These are phyloP conservation scores for Aspergillus bridgeri DNA, from an alignment of 495 filamentous ascomycete species.

Conservation along the genomic window DNA sequence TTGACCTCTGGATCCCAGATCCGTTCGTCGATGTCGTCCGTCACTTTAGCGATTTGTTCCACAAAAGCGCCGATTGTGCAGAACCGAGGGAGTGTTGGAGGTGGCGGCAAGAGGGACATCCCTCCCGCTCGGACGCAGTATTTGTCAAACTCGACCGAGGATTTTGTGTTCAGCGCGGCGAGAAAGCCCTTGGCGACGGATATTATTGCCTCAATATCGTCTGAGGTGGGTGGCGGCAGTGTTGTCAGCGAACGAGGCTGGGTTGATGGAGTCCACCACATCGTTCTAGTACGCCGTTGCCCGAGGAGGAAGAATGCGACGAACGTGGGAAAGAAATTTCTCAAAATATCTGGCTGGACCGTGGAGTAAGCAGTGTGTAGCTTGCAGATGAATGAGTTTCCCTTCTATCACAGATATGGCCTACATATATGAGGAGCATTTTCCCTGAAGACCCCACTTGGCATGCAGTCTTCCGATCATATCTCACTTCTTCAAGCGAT, in stretches of 20 bases:
- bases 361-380: background rate
- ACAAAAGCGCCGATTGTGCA: slow-evolving; percentile 40
- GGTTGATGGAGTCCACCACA: slow-evolving; percentile 23
- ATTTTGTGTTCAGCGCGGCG: slow-evolving; percentile 30
- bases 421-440: background rate
- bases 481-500: background rate
- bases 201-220: slow-evolving; percentile 34
- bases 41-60: slow-evolving; percentile 29
- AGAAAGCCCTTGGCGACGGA: slow-evolving; percentile 33
- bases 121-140: slow-evolving; percentile 37
- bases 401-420: background rate
- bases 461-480: background rate
- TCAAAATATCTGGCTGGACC: background rate
- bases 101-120: slow-evolving; percentile 37
- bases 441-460: background rate
- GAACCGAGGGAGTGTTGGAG: slow-evolving; percentile 32
- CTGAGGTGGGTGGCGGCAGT: slow-evolving; percentile 2
- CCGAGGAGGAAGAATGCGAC: background rate
- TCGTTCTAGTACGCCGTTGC: background rate
- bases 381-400: background rate
- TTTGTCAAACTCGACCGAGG: slow-evolving; percentile 33
- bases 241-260: slow-evolving; percentile 3
- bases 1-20: slow-evolving; percentile 40
- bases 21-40: slow-evolving; percentile 35
- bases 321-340: background rate